Conservation (phyloP, 805 yeast species). For the Lipomyces sp. region DNA sequence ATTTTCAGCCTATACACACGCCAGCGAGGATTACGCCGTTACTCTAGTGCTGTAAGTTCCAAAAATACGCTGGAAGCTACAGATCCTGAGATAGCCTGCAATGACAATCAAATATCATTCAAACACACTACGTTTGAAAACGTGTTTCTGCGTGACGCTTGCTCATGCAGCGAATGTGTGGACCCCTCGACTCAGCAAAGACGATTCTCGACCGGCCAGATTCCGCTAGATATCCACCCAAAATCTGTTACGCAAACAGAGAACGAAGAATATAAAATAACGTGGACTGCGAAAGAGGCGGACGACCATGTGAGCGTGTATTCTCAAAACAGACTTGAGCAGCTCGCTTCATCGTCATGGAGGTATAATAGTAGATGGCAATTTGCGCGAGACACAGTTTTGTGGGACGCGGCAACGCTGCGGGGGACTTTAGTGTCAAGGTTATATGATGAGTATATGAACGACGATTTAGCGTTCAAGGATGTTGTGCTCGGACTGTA, state of each 20-base stretch:
- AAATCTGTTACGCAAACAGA: conserved; percentile 42
- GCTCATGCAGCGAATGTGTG: conserved; percentile 54
- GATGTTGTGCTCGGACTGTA: conserved; percentile 55
- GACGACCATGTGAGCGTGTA: conserved; percentile 55
- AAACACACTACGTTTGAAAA: conserved; percentile 5
- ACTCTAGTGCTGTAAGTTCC: background rate
- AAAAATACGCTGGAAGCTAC: background rate
- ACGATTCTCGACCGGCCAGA: conserved; percentile 45
- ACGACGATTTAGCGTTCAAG: conserved; percentile 46
- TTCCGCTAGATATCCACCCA: conserved; percentile 46
- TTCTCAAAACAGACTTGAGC: conserved; percentile 54
- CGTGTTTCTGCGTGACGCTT: conserved; percentile 67
- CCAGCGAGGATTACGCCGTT: background rate
- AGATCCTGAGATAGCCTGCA: background rate
- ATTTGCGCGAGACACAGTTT: conserved; percentile 47
- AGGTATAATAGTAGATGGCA: conserved; percentile 47
- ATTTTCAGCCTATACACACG: background rate
- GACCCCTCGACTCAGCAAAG: conserved; percentile 66
- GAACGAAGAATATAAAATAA: conserved; percentile 7
- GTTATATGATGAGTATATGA: conserved; percentile 51
- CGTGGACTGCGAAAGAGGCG: conserved; percentile 52
- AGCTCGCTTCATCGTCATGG: conserved; percentile 46
- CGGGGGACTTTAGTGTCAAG: conserved; percentile 43
- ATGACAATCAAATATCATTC: background rate
- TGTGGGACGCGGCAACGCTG: conserved; percentile 41